These are phyloP conservation scores for Epichloe scottii DNA, from an alignment of 2,329 filamentous ascomycete species.

Conservation along the genomic window DNA sequence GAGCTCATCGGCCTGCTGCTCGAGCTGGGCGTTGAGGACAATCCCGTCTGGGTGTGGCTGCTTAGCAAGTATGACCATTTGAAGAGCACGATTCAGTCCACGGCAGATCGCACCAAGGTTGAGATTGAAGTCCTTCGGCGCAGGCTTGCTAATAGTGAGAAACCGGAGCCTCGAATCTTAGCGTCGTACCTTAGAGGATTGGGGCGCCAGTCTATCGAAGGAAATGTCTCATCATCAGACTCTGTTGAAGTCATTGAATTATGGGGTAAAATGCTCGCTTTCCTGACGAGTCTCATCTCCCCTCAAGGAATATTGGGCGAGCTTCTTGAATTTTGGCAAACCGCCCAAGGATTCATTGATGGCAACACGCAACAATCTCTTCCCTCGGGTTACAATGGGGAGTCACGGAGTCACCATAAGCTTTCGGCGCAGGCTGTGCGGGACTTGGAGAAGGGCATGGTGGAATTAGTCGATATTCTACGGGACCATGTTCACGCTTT, in stretches of 20 bases:
- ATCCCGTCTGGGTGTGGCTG: slow-evolving; percentile 94
- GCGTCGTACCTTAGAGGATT: slow-evolving; percentile 68
- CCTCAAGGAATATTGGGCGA: slow-evolving; percentile 75
- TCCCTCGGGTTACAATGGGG: slow-evolving; percentile 68
- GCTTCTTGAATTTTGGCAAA: slow-evolving; percentile 88
- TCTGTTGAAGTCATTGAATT: slow-evolving; percentile 70
- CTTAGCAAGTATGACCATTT: slow-evolving; percentile 80
- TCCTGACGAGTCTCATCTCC: slow-evolving; percentile 63
- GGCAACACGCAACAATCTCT: slow-evolving; percentile 71
- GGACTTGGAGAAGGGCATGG: slow-evolving; percentile 62
- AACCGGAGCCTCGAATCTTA: slow-evolving; percentile 54
- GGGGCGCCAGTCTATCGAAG: slow-evolving; percentile 51
- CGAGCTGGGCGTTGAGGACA: slow-evolving; percentile 91
- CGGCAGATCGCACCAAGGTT: slow-evolving; percentile 74
- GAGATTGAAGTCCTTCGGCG: slow-evolving; percentile 87
- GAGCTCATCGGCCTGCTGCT: slow-evolving; percentile 78
- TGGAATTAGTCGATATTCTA: slow-evolving; percentile 74
- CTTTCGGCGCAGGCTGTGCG: slow-evolving; percentile 57
- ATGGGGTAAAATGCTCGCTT: slow-evolving; percentile 78
- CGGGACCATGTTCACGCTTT: slow-evolving; percentile 69
- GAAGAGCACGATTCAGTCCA: slow-evolving; percentile 69
- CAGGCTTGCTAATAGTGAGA: slow-evolving; percentile 61
- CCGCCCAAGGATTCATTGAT: slow-evolving; percentile 76
- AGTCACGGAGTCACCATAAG: slow-evolving; percentile 69
- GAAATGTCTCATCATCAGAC: slow-evolving; percentile 56